phyloP scores from a whole-genome alignment of 495 filamentous ascomycete genomes.

The Xylaria scruposa region DNA sequence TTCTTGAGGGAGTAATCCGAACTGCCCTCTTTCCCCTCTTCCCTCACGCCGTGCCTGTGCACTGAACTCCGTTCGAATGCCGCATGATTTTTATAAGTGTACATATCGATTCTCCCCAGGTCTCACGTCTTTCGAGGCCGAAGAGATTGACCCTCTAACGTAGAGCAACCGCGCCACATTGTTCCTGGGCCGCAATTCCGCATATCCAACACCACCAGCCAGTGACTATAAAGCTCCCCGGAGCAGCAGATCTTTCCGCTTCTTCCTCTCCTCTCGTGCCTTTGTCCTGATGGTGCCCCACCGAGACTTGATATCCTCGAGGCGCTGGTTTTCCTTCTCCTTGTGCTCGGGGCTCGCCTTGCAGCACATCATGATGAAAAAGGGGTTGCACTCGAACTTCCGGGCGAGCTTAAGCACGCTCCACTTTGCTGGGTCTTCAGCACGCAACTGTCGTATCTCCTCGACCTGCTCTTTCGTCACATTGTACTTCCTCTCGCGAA shows the following conservation, averaged over 20 bases:
- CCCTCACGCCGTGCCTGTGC: slow-evolving; percentile 15
- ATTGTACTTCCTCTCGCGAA: slow-evolving; percentile 70
- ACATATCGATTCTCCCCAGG: slow-evolving; percentile 7
- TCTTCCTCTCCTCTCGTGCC: slow-evolving; percentile 75
- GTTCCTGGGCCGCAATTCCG: too few species aligned
- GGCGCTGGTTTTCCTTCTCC: slow-evolving; percentile 44
- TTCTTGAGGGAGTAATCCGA: not conserved
- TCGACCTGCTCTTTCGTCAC: slow-evolving; percentile 74
- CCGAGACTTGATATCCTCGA: slow-evolving; percentile 66
- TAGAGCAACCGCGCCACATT: not conserved
- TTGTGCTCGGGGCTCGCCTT: slow-evolving; percentile 47
- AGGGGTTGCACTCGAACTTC: slow-evolving; percentile 75
- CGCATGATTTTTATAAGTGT: not conserved
- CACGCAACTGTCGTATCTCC: slow-evolving; percentile 77
- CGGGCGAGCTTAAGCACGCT: slow-evolving; percentile 71
- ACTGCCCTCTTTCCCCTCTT: not conserved
- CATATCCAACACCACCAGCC: too few species aligned
- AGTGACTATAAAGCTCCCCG: slow-evolving; percentile 53
- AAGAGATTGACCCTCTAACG: not conserved
- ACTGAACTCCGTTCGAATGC: not conserved
- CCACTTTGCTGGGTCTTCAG: slow-evolving; percentile 72
- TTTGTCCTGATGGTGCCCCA: slow-evolving; percentile 75
- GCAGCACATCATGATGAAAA: slow-evolving; percentile 71
- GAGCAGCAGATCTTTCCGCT: slow-evolving; percentile 67
- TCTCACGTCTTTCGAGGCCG: not conserved